Conservation (phyloP, 2,329 filamentous ascomycete genomes). For the Aspergillus unguis region DNA sequence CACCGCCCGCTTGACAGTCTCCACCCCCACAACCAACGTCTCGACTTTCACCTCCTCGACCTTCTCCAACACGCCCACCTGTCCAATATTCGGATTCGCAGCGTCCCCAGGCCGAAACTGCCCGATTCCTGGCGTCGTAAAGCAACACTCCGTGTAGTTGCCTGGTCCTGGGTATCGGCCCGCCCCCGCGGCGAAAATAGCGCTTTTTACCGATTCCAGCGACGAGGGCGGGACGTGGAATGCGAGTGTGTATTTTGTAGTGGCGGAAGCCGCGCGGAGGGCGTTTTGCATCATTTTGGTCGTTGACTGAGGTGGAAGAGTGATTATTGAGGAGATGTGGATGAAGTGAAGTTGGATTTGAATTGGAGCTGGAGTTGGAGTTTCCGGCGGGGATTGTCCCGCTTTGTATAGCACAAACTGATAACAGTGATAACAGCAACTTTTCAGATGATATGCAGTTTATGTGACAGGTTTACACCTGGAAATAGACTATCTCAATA, state of each 20-base stretch:
- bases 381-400: not conserved
- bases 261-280: not conserved
- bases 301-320: not conserved
- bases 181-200: slow-evolving; percentile 18
- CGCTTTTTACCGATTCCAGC: slow-evolving; percentile 14
- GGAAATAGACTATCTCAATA: no score
- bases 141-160: slow-evolving; percentile 19
- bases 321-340: not conserved
- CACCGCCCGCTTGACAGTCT: slow-evolving; percentile 12
- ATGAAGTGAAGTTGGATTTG: not conserved
- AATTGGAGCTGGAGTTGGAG: no score
- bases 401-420: not conserved
- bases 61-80: slow-evolving; percentile 13
- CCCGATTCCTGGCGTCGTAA: slow-evolving; percentile 10
- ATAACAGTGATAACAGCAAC: no score
- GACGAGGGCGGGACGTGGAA: slow-evolving; percentile 14
- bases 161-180: slow-evolving; percentile 17
- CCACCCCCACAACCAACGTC: slow-evolving; percentile 16
- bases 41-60: slow-evolving; percentile 17
- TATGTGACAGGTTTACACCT: no score
- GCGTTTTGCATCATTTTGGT: not conserved
- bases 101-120: slow-evolving; percentile 15
- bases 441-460: no score
- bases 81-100: slow-evolving; percentile 14
- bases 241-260: slow-evolving; percentile 12